Base-by-base conservation (phyloP, 2,329 filamentous ascomycete species). In the Chrysoporthe cubensis region DNA sequence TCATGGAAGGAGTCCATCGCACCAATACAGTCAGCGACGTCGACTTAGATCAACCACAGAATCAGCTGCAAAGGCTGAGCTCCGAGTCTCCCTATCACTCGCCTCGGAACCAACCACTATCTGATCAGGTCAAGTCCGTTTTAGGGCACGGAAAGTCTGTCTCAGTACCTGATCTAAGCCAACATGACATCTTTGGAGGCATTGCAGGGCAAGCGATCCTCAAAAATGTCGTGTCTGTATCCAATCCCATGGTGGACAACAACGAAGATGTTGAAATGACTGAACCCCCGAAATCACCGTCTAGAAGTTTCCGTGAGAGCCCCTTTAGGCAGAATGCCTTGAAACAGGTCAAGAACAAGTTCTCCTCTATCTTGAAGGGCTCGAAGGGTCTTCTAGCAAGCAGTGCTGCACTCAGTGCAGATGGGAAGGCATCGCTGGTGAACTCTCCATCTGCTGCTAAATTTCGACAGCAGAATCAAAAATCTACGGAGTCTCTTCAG, bases 271-370 rank as follows among this genome's bases (percentile, higher is more conserved):
- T 85, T 77, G 13, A 37, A 46, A 80, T 86, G 77, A 81, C 85
- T 9, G 57, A 52, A 9, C 63, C 63, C 71, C 77, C 80, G 2
- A 88, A 88, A 72, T 89, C 88, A 1, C 86, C 87, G 0, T 82
- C 85, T 5, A 80, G 87, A 65, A 81, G 76, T 61, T 83, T 87
- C 73, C 83, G 85, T 8, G 94, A 96, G 72, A 95, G 91, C 68
- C 93, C 93, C 5, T 79, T 60, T 32, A 70, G 65, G 43, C 54
- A 66, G 11, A 70, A 64, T 42, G 63, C 68, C 16, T 52, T 97
- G 68, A 97, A 94, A 78, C 93, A 96, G 63, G 94, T 96, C 40
- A 98, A 97, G 81, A 93, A 92, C 75, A 96, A 94, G 76, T 84
- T 98, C 60, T 96, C 95, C 59, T 97, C 94, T 11, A 94, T 97